Base-by-base conservation (phyloP, 129 eudicot species). In the Silybum marianum region DNA sequence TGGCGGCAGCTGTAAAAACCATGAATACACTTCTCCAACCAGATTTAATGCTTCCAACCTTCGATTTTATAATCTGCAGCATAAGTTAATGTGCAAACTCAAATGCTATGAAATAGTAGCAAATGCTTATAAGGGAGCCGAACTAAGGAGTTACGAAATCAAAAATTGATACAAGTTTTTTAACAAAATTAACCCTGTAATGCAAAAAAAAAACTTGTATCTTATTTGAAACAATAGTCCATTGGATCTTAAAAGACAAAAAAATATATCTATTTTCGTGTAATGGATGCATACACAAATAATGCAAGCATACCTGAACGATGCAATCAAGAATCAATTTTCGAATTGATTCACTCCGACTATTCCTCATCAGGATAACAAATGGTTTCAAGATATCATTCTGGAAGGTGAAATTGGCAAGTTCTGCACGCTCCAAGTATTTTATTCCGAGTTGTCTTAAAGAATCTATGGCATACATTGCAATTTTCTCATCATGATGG, bases 21-120 rank as follows among this genome's bases (percentile, higher is more conserved):
- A 94, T 86, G 78, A 94, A 94, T 23, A 94, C 96, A 84, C 98
- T 92, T 84, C 93, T 87, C 98, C 98, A 94, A 16, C 98, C 98
- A 76, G 97, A 92, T 82, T 94, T 94, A 76, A 94, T 94, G 89
- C 88, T 90, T 81, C 92, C 97, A 78, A 87, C 98, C 78, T 94
- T 92, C 7, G 93, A 92, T 85, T 86, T 92, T 71, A 85, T 92
- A 94, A 92, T 90, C 98, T 94, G 82, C 34, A 22, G 78, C 51
- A 25, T 39, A 76, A 25, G 24, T 73, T 74, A 65, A 78, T 65
- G 1, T 65, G 69, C 69, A 65, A 62, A 62, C 28, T 62, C 69
- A 19, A 16, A 51, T 14, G 39, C 22, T 16, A 70, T 70, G 44
- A 38, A 18, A 30, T 3, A n/a, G 76, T 11, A 19, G 63, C 32